Evolutionary conservation across 2,329 filamentous ascomycete genomes (phyloP).

Genomic region (Fusarium sp.): DNA sequence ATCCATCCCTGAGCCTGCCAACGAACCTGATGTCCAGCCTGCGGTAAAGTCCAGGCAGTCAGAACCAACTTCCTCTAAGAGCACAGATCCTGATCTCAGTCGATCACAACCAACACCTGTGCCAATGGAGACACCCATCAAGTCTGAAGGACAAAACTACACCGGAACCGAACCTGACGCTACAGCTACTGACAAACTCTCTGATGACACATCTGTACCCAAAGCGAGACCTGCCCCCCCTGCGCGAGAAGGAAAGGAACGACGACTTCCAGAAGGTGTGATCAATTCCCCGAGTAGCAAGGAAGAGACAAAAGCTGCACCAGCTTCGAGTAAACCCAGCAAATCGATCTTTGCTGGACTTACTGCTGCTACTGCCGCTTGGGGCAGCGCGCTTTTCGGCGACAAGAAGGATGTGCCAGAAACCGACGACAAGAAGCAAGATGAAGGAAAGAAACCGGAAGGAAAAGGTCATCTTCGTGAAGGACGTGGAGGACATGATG

Average conservation of each 20-base stretch:
- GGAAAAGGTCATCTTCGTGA: neutral
- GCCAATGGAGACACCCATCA: neutral
- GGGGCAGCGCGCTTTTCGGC: conserved; percentile 30
- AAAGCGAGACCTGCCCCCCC: neutral
- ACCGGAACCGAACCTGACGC: neutral
- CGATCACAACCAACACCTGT: neutral
- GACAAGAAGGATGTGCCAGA: conserved; percentile 50
- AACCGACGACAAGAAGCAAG: conserved; percentile 55
- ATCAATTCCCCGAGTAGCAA: neutral
- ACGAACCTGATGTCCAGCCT: neutral
- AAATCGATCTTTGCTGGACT: conserved; percentile 28
- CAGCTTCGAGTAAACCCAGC: conserved; percentile 10
- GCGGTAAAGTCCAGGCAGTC: neutral
- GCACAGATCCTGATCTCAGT: neutral
- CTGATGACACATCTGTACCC: neutral
- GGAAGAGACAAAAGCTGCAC: conserved; percentile 2
- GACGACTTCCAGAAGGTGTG: conserved; percentile 1
- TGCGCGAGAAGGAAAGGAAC: conserved; percentile 9
- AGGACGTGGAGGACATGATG: too few species aligned
- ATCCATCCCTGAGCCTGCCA: neutral
- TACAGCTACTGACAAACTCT: neutral
- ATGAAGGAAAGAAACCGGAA: conserved; percentile 14
- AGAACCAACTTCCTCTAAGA: neutral
- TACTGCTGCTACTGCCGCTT: conserved; percentile 42
- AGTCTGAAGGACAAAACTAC: neutral